Conservation (phyloP, 495 filamentous ascomycete species). For the Bathelium albidoporum region DNA sequence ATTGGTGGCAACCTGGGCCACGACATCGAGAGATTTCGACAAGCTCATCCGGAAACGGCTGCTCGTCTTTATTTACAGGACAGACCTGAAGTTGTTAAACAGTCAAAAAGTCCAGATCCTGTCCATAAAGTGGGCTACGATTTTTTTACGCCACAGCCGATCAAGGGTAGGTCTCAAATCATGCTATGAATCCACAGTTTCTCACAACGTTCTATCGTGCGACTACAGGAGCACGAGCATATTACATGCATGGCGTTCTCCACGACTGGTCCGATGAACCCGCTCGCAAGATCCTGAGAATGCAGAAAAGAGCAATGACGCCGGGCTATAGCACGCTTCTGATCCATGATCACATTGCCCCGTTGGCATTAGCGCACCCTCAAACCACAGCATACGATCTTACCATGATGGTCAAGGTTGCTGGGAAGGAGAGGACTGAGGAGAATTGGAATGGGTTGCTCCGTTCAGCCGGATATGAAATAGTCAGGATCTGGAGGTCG, state of each 20-base stretch:
- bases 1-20: too few relatives aligned
- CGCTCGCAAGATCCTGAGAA: constrained; percentile 3
- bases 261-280: constrained; percentile 18
- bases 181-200: too few relatives aligned
- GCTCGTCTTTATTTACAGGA: too few relatives aligned
- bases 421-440: constrained; percentile 12
- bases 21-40: too few relatives aligned
- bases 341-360: constrained; percentile 14
- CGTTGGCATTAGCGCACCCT: not conserved
- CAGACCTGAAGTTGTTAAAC: too few relatives aligned
- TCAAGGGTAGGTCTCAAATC: too few relatives aligned
- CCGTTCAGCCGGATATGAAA: not conserved
- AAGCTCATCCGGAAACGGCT: too few relatives aligned
- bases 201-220: too few relatives aligned
- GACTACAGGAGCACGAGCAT: constrained; percentile 13
- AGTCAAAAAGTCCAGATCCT: too few relatives aligned
- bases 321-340: constrained; percentile 6
- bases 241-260: constrained; percentile 13
- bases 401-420: constrained; percentile 6
- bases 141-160: constrained; percentile 14
- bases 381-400: constrained; percentile 2
- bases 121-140: too few relatives aligned
- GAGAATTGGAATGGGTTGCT: constrained; percentile 12
- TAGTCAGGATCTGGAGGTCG: constrained; percentile 5
- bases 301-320: constrained; percentile 10